Evolutionary conservation across 106 monocot species (phyloP).

Genomic region (Alisma plantagoaquatica): DNA sequence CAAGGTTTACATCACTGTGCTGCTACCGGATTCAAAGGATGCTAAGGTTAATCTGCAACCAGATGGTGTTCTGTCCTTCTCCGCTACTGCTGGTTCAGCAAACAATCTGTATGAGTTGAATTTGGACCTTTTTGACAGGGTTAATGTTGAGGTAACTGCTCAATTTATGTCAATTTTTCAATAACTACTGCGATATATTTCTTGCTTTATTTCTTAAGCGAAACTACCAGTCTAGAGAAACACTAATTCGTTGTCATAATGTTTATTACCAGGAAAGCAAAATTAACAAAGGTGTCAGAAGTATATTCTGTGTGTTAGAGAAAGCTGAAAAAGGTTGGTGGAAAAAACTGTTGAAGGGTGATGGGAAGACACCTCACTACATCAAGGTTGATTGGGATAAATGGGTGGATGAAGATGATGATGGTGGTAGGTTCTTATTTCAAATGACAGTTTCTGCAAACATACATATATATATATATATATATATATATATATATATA

Average conservation of each 20-base stretch:
- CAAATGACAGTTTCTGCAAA: slow-evolving; percentile 1
- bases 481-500: neutral
- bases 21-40: slow-evolving; percentile 74
- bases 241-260: slow-evolving; percentile 2
- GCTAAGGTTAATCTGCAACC: slow-evolving; percentile 67
- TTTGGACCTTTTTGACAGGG: slow-evolving; percentile 59
- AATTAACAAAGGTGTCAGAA: slow-evolving; percentile 63
- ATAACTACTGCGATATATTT: neutral
- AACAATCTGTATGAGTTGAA: slow-evolving; percentile 54
- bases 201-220: slow-evolving; percentile 3
- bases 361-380: slow-evolving; percentile 70
- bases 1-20: slow-evolving; percentile 82
- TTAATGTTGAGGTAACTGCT: slow-evolving; percentile 7
- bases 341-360: slow-evolving; percentile 65
- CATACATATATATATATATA: neutral
- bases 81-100: slow-evolving; percentile 50
- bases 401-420: slow-evolving; percentile 85
- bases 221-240: too few relatives aligned
- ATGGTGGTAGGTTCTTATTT: slow-evolving; percentile 10
- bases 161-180: neutral
- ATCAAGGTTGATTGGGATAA: slow-evolving; percentile 91
- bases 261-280: slow-evolving; percentile 68
- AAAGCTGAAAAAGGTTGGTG: slow-evolving; percentile 76
- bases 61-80: slow-evolving; percentile 66
- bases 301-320: slow-evolving; percentile 61